Percentiles rank a stretch among this genome's conserved stretches.
phyloP scores from a whole-genome alignment of 768 basidiomycete species.

The Lactarius evosmus region DNA sequence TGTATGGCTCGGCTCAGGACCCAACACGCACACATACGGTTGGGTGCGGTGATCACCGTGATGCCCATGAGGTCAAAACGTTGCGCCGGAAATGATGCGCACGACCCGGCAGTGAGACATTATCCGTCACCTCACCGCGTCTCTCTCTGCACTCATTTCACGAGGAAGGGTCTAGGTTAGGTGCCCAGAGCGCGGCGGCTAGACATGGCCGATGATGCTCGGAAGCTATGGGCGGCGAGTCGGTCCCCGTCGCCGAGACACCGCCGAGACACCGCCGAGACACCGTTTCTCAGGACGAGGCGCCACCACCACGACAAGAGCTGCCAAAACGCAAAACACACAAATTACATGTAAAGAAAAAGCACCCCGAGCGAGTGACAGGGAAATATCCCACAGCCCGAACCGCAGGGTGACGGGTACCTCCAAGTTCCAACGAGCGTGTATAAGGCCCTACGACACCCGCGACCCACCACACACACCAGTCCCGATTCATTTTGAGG shows the following conservation, averaged over 20 bases:
- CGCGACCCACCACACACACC: neutral
- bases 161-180: neutral
- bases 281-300: neutral
- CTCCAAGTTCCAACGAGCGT: no score
- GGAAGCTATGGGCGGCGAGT: neutral
- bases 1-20: no score
- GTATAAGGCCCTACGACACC: no score
- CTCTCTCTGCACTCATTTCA: neutral
- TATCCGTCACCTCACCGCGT: neutral
- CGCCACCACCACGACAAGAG: neutral
- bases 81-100: neutral
- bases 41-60: neutral
- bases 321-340: no score
- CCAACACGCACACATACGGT: no score
- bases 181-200: no score
- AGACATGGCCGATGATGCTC: neutral
- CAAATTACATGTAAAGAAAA: no score
- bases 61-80: neutral
- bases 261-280: no score
- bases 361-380: no score
- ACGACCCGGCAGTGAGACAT: neutral
- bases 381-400: no score
- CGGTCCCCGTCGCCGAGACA: no score
- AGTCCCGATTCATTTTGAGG: neutral
- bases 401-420: no score